A percentile compares a stretch with the other conserved stretches of the same genome.
phyloP scores from a whole-genome alignment of 2,329 filamentous ascomycete species.

The Alternaria metachromatica region DNA sequence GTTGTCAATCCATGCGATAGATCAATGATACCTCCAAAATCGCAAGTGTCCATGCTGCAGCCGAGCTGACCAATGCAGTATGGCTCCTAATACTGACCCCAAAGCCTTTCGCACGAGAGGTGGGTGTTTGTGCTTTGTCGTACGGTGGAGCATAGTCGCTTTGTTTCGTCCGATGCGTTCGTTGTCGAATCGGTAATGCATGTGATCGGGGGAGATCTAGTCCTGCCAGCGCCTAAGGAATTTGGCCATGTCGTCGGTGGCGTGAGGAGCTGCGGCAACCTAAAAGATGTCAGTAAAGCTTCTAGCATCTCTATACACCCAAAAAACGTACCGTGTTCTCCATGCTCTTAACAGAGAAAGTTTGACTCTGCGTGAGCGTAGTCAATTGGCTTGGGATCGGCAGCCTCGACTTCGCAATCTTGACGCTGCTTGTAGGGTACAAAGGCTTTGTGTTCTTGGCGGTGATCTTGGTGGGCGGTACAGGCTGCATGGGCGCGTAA shows the following conservation, averaged over 20 bases:
- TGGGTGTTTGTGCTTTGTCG: background rate
- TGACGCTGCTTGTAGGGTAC: conserved; percentile 63
- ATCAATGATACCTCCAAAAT: background rate
- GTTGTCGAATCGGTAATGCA: background rate
- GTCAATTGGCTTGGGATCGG: conserved; percentile 54
- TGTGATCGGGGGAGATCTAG: conserved; percentile 37
- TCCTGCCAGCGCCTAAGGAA: conserved; percentile 67
- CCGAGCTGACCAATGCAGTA: background rate
- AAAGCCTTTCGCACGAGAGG: background rate
- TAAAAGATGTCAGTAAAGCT: conserved; percentile 41
- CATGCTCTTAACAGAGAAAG: conserved; percentile 58
- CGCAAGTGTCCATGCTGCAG: background rate
- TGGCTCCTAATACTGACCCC: background rate
- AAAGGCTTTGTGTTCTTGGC: conserved; percentile 57
- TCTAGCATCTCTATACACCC: background rate
- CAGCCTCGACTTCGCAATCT: conserved; percentile 60
- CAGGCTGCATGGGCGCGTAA: conserved; percentile 67
- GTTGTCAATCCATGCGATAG: background rate
- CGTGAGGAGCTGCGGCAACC: conserved; percentile 61
- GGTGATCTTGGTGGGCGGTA: conserved; percentile 66
- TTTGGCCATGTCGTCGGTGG: conserved; percentile 62
- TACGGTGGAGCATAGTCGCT: background rate
- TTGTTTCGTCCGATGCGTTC: background rate
- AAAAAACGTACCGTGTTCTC: conserved; percentile 64
- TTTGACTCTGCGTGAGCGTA: conserved; percentile 61